phyloP scores from a whole-genome alignment of 192 early-diverging fungal genomes.

The Coemansia asiatica region DNA sequence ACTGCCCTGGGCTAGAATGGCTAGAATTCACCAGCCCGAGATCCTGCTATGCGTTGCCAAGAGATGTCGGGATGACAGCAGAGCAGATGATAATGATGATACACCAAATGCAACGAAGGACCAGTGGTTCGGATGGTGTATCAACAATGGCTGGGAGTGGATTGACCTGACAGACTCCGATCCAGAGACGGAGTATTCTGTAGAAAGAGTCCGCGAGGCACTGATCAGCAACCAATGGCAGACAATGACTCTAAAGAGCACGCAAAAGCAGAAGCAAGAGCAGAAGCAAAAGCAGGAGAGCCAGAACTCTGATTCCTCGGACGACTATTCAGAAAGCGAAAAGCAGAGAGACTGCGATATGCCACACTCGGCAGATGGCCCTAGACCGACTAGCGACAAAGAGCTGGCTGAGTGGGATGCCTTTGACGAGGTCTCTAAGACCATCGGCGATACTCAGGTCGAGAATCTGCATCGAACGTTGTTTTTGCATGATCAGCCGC shows the following conservation, averaged over 20 bases:
- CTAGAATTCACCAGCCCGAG: conserved; percentile 13
- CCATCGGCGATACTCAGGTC: conserved; percentile 19
- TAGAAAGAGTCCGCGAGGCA: conserved; percentile 36
- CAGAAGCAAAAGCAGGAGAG: background rate
- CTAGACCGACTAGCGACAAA: background rate
- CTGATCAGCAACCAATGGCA: conserved; percentile 46
- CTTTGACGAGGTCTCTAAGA: conserved; percentile 25
- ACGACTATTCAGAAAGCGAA: background rate
- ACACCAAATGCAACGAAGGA: conserved; percentile 11
- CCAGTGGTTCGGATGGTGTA: conserved; percentile 41
- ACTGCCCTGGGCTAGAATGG: conserved; percentile 46
- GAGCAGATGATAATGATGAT: background rate
- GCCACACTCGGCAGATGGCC: background rate
- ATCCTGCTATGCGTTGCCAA: conserved; percentile 38
- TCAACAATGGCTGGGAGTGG: conserved; percentile 49
- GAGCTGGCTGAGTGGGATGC: conserved; percentile 37
- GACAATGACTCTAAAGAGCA: conserved; percentile 25
- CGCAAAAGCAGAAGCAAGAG: background rate
- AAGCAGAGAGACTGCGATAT: background rate
- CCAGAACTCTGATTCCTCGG: background rate
- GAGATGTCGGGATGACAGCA: background rate
- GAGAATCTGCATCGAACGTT: conserved; percentile 19
- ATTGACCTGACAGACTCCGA: conserved; percentile 47
- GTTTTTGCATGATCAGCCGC: conserved; percentile 2
- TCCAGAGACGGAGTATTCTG: conserved; percentile 39